Evolutionary conservation across 352 stramenopile species (phyloP).

Genomic region (Globisporangium middletonii): DNA sequence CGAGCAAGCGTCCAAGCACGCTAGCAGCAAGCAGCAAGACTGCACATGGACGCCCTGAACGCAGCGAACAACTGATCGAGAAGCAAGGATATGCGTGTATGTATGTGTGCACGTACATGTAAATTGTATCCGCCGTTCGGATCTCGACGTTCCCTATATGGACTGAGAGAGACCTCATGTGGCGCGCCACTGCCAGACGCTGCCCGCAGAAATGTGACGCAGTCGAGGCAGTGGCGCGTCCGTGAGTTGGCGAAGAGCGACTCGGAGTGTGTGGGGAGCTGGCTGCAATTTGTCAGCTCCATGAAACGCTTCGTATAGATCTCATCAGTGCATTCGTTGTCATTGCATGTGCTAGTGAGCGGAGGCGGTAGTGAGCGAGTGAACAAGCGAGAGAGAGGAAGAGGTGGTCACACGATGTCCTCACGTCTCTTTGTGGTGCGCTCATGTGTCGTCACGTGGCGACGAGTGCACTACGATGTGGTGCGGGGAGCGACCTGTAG

Average conservation of each 20-base stretch:
- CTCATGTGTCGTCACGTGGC: neutral
- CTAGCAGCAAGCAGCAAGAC: neutral
- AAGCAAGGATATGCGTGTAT: neutral
- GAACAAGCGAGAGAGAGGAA: too few relatives aligned
- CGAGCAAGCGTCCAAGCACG: too few relatives aligned
- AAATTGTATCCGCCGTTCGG: constrained; percentile 3
- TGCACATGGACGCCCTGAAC: neutral
- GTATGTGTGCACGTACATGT: constrained; percentile 3
- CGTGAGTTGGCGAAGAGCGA: constrained; percentile 40
- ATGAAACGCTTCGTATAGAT: constrained; percentile 70
- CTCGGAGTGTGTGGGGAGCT: constrained; percentile 72
- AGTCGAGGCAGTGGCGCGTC: constrained; percentile 10
- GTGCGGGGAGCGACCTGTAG: constrained; percentile 16
- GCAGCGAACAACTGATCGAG: neutral
- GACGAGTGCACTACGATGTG: constrained; percentile 21
- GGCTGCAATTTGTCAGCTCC: constrained; percentile 65
- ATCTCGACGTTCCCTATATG: constrained; percentile 11
- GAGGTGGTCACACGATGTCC: too few relatives aligned
- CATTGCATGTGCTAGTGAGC: too few relatives aligned
- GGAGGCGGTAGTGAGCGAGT: too few relatives aligned
- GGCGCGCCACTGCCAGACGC: constrained; percentile 4
- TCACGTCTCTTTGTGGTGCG: too few relatives aligned
- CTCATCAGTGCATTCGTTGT: neutral
- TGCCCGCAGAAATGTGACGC: constrained; percentile 38
- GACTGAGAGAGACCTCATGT: constrained; percentile 13